These are phyloP conservation scores for Ampelomyces quisqualis DNA, from an alignment of 2,329 filamentous ascomycete species.

Conservation along the genomic window DNA sequence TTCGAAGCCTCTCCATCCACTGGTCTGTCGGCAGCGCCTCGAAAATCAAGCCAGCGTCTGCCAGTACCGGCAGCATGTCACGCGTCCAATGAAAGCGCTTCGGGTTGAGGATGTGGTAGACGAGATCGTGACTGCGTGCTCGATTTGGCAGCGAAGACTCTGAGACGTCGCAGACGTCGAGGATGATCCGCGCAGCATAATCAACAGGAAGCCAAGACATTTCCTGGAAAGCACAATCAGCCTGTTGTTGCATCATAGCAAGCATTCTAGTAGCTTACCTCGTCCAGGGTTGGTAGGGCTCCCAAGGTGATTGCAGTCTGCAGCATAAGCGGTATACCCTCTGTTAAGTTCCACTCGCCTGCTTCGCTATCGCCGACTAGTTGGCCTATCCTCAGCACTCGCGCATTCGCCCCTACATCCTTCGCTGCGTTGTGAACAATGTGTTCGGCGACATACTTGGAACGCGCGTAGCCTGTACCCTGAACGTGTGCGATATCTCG, in stretches of 20 bases:
- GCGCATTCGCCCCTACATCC: conserved; percentile 20
- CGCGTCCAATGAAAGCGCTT: conserved; percentile 53
- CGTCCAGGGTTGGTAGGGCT: conserved; percentile 50
- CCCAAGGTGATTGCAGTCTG: conserved; percentile 50
- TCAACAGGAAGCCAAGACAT: conserved; percentile 52
- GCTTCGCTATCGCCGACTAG: conserved; percentile 51
- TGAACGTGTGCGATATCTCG: conserved; percentile 48
- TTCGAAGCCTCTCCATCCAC: conserved; percentile 39
- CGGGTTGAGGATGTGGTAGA: conserved; percentile 58
- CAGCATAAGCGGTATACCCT: conserved; percentile 54
- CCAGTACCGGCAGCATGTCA: conserved; percentile 55
- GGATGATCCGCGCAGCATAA: too few relatives aligned
- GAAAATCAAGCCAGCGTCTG: conserved; percentile 42
- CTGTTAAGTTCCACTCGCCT: conserved; percentile 54
- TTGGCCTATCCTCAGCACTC: conserved; percentile 45
- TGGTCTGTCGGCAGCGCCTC: conserved; percentile 27
- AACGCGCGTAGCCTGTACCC: conserved; percentile 54
- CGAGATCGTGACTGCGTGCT: too few relatives aligned
- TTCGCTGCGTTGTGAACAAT: conserved; percentile 31
- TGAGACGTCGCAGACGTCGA: too few relatives aligned
- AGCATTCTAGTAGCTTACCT: too few relatives aligned
- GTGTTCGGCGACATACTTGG: conserved; percentile 53
- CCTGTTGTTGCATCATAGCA: too few relatives aligned
- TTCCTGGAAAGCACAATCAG: conserved; percentile 23
- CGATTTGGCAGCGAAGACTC: too few relatives aligned